Percentiles rank a stretch among this genome's conserved stretches.
Conservation (phyloP, 306 rosid species). For the Dryas alaskensis region DNA sequence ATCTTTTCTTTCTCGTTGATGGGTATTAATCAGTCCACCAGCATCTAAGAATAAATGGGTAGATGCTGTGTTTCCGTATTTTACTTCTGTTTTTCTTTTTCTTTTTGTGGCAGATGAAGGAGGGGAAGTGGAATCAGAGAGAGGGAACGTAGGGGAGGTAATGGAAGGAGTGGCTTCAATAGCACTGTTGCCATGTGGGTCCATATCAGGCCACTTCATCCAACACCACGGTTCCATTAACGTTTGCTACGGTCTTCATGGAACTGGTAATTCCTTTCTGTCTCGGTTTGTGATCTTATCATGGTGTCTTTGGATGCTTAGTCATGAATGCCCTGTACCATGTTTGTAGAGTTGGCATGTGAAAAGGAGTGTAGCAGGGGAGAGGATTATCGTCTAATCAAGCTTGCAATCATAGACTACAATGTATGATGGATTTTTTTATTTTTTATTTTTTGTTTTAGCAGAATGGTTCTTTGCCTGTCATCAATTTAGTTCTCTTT, state of each 20-base stretch:
- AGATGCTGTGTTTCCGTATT: not conserved
- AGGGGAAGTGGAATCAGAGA: constrained; percentile 23
- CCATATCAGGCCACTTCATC: constrained; percentile 88
- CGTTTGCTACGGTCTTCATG: constrained; percentile 84
- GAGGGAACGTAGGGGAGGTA: constrained; percentile 28
- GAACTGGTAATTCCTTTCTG: constrained; percentile 48
- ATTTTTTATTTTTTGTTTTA: constrained; percentile 8
- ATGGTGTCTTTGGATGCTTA: not conserved
- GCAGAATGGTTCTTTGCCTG: not conserved
- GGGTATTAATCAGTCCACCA: not conserved
- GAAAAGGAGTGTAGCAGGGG: constrained; percentile 99
- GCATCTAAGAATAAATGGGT: not conserved
- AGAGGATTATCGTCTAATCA: constrained; percentile 89
- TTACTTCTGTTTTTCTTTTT: constrained; percentile 2
- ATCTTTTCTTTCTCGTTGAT: too few species aligned
- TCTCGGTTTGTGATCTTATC: not conserved
- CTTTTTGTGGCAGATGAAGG: constrained; percentile 15
- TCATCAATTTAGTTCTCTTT: not conserved
- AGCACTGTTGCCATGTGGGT: constrained; percentile 75
- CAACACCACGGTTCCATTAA: constrained; percentile 53
- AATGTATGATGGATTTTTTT: constrained; percentile 38
- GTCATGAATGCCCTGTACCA: constrained; percentile 12
- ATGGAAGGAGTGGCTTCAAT: constrained; percentile 96
- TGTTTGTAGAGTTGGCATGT: constrained; percentile 70
- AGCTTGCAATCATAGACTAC: constrained; percentile 84